These are phyloP conservation scores for Lathyrus tuberosus DNA, from an alignment of 306 rosid species.

Conservation along the genomic window DNA sequence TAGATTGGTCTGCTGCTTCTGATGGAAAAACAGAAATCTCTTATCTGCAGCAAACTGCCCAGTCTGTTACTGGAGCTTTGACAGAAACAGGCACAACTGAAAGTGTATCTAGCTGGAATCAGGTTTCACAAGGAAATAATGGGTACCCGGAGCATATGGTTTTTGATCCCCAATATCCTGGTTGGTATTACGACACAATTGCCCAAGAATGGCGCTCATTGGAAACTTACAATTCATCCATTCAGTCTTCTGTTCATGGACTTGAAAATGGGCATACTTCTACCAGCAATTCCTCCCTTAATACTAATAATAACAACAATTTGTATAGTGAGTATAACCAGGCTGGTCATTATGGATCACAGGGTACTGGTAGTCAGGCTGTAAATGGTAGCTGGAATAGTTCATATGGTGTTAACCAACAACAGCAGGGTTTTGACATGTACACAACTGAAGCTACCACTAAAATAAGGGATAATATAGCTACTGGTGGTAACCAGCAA, in stretches of 20 bases:
- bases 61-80: slow-evolving; percentile 52
- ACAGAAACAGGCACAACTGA: slow-evolving; percentile 59
- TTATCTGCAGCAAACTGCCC: slow-evolving; percentile 62
- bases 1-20: slow-evolving; percentile 49
- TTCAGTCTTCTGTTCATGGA: slow-evolving; percentile 48
- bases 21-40: slow-evolving; percentile 51
- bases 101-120: slow-evolving; percentile 53
- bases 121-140: slow-evolving; percentile 58
- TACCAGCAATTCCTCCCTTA: slow-evolving; percentile 38
- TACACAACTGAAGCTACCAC: slow-evolving; percentile 45
- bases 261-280: slow-evolving; percentile 55
- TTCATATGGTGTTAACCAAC: slow-evolving; percentile 43
- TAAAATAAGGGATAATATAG: slow-evolving; percentile 38
- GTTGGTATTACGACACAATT: slow-evolving; percentile 78
- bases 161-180: slow-evolving; percentile 84
- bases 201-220: slow-evolving; percentile 71
- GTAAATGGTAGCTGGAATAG: slow-evolving; percentile 57
- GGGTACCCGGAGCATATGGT: slow-evolving; percentile 79
- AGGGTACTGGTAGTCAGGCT: slow-evolving; percentile 47
- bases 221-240: slow-evolving; percentile 59
- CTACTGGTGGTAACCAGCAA: slow-evolving; percentile 50
- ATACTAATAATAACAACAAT: slow-evolving; percentile 31
- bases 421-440: slow-evolving; percentile 52
- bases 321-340: slow-evolving; percentile 47
- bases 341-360: slow-evolving; percentile 48